Percentiles rank a stretch among this genome's conserved stretches.
These are phyloP conservation scores for Wickerhamiella galacta DNA, from an alignment of 805 yeast species.

Conservation along the genomic window DNA sequence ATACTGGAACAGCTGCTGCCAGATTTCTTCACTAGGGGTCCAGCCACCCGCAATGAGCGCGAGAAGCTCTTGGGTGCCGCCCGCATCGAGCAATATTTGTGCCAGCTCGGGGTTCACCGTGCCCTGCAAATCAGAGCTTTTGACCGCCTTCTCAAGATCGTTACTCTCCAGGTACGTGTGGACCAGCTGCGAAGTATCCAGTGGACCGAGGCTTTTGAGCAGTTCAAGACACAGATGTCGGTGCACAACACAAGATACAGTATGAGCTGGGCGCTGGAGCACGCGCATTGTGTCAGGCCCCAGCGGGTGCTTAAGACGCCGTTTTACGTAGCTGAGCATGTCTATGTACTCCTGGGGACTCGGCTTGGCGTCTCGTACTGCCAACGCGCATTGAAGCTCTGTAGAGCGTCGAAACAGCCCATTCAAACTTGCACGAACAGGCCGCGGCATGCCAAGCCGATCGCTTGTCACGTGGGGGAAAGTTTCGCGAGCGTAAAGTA, in stretches of 20 bases:
- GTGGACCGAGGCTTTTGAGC: neutral
- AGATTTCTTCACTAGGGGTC: neutral
- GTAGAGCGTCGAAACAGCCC: conserved; percentile 7
- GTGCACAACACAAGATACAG: neutral
- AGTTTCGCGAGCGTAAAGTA: too few species aligned
- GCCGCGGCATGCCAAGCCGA: conserved; percentile 23
- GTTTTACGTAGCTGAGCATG: neutral
- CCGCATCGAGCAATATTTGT: neutral
- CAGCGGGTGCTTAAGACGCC: neutral
- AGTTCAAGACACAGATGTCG: neutral
- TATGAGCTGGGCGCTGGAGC: neutral
- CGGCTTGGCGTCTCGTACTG: neutral
- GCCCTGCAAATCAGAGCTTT: neutral
- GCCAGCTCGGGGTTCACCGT: neutral
- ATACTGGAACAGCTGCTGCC: neutral
- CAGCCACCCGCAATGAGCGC: neutral
- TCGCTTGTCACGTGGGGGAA: conserved; percentile 34
- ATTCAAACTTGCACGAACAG: too few species aligned
- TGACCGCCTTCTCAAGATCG: neutral
- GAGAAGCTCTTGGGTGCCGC: neutral
- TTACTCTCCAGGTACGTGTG: neutral
- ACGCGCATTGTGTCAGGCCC: neutral
- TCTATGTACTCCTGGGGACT: neutral
- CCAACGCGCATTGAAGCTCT: neutral
- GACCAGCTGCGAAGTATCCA: neutral